These are phyloP conservation scores for Sapria himalayana DNA, from an alignment of 345 rosid species.

Conservation along the genomic window DNA sequence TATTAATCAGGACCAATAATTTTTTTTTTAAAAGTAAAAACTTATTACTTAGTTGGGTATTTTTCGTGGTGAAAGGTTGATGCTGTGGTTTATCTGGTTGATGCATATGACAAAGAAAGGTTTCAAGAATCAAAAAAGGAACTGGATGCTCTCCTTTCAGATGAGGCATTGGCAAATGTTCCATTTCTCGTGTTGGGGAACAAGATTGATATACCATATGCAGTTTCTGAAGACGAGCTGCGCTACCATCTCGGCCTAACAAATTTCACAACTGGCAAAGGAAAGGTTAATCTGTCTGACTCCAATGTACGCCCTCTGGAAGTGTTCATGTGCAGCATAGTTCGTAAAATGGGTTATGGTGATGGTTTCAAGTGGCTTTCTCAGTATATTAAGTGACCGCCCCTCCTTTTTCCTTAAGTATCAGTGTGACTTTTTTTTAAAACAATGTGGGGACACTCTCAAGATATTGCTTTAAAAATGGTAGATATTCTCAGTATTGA, in stretches of 20 bases:
- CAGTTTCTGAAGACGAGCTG: slow-evolving; percentile 57
- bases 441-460: no score
- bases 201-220: slow-evolving; percentile 63
- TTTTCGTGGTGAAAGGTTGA: slow-evolving; percentile 28
- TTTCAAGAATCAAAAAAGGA: slow-evolving; percentile 51
- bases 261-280: slow-evolving; percentile 63
- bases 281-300: slow-evolving; percentile 25
- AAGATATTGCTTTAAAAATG: no score
- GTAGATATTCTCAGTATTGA: no score
- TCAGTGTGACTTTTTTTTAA: no score
- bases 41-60: neutral
- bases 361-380: slow-evolving; percentile 68
- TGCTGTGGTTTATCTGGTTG: slow-evolving; percentile 58
- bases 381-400: slow-evolving; percentile 55
- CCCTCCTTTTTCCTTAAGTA: no score
- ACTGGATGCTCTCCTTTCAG: slow-evolving; percentile 48
- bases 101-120: slow-evolving; percentile 57
- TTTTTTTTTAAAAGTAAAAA: no score
- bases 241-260: slow-evolving; percentile 41
- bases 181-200: slow-evolving; percentile 58
- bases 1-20: no score
- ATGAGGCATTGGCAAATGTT: slow-evolving; percentile 35
- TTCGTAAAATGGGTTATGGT: slow-evolving; percentile 71
- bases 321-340: slow-evolving; percentile 74
- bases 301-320: slow-evolving; percentile 42